Evolutionary conservation across 805 yeast genomes (phyloP).

Genomic region (Metahyphopichia silvanorum): DNA sequence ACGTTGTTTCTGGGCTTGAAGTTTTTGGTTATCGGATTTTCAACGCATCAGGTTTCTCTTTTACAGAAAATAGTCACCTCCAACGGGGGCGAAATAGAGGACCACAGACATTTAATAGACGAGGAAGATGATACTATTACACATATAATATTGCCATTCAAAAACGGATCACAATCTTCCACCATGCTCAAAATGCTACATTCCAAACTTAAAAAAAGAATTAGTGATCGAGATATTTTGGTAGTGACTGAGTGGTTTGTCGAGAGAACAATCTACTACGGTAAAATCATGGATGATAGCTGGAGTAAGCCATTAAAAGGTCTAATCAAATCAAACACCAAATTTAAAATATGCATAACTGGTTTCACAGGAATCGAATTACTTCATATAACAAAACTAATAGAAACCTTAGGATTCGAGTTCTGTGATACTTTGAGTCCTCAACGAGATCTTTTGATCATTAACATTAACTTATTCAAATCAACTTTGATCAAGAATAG

Average conservation of each 20-base stretch:
- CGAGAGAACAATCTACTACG: constrained; percentile 67
- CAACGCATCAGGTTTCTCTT: constrained; percentile 29
- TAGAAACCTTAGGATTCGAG: constrained; percentile 51
- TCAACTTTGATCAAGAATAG: constrained; percentile 33
- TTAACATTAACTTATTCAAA: constrained; percentile 48
- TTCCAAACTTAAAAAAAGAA: constrained; percentile 16
- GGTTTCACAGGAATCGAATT: constrained; percentile 80
- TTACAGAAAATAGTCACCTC: constrained; percentile 42
- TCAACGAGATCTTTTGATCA: constrained; percentile 54
- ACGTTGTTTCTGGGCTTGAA: constrained; percentile 38
- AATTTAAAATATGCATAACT: constrained; percentile 49
- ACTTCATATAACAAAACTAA: constrained; percentile 64
- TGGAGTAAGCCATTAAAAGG: constrained; percentile 62
- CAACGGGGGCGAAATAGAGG: constrained; percentile 39
- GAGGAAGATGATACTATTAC: constrained; percentile 12
- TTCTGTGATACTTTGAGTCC: constrained; percentile 47
- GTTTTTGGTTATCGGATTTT: constrained; percentile 45
- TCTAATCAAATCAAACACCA: constrained; percentile 16
- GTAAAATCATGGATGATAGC: constrained; percentile 44
- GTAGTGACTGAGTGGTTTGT: constrained; percentile 77
- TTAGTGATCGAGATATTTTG: constrained; percentile 16
- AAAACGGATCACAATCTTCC: constrained; percentile 23
- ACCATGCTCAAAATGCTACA: constrained; percentile 24
- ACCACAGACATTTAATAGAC: no score
- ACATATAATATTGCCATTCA: constrained; percentile 30